Conservation (phyloP, 257 asterid species). For the Buddleja alternifolia region DNA sequence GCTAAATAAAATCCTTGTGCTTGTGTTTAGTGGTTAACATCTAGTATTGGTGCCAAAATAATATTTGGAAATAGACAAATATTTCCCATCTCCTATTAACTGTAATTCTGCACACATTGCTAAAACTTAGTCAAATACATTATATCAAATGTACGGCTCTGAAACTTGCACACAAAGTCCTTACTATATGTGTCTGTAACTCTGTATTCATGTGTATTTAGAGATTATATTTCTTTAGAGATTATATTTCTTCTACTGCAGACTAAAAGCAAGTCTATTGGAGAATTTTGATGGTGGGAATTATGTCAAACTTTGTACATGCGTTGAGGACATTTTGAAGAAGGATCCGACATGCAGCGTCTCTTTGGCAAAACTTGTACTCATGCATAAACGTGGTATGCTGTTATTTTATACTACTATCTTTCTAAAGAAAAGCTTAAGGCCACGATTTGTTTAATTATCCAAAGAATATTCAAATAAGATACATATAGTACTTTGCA, state of each 20-base stretch:
- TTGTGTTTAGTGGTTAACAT: conserved; percentile 8
- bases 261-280: conserved; percentile 68
- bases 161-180: conserved; percentile 4
- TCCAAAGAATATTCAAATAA: neutral
- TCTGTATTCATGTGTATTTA: conserved; percentile 2
- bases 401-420: conserved; percentile 19
- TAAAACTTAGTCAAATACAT: neutral
- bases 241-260: conserved; percentile 37
- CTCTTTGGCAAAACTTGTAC: conserved; percentile 65
- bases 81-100: neutral
- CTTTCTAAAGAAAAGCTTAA: conserved; percentile 12
- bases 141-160: neutral
- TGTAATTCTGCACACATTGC: neutral
- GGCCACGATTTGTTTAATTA: conserved; percentile 2
- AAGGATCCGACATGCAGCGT: conserved; percentile 81
- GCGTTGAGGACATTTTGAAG: conserved; percentile 70
- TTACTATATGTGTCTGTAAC: neutral
- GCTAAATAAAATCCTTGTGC: conserved; percentile 5
- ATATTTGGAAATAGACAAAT: neutral
- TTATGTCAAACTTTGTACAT: conserved; percentile 46
- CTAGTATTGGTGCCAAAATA: neutral
- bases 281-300: conserved; percentile 70
- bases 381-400: conserved; percentile 70
- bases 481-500: neutral
- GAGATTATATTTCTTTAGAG: neutral